Evolutionary conservation across 371 early-diverging fungal genomes (phyloP), one percentile per base, ranked within the genome.

Genomic region (Apophysomyces sp.): DNA sequence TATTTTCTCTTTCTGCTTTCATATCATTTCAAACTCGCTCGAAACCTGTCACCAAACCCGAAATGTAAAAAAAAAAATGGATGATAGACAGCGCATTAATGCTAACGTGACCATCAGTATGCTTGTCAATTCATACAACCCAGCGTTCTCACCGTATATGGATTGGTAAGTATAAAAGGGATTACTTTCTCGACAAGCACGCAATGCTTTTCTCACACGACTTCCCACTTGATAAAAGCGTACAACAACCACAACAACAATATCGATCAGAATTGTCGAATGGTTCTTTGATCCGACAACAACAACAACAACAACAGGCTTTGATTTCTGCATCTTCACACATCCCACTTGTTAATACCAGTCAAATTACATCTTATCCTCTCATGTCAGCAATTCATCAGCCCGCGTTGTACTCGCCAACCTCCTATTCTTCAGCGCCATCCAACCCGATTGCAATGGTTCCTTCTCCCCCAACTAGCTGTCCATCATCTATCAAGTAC

Each of bases 391-490:
- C 30, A 28, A 49, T 39, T 53, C 52, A 53, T 28, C 60, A 39
- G 26, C 54, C 30, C 36, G 32, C 37, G 28, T 53, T 27, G 34
- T 53, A 32, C 37, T 36, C 27, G 13, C 32, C 15, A 8, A n/a
- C 36, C 28, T 53, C 32, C 52, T 39, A 13, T 28, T 34, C 0
- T 31, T 32, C 34, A 27, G 37, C 16, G 53, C 11, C 28, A 60
- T 44, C 49, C 7, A 44, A 44, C 11, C 16, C 49, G 24, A 44
- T 44, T 4, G 21, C 49, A 18, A 44, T 60, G 53, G 53, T 51
- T 13, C 60, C 60, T 4, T 60, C 60, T 37, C 60, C 60, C 15
- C 60, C 60, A n/a, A 52, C 37, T 26, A 60, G 60, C 28, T 60
- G 60, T 16, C 60, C 60, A 26, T 60, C 60, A 7, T 53, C 60